Percentiles rank a stretch among this genome's conserved stretches.
These are phyloP conservation scores for Bipolaris zeicola DNA, from an alignment of 2,329 filamentous ascomycete species.

Conservation along the genomic window DNA sequence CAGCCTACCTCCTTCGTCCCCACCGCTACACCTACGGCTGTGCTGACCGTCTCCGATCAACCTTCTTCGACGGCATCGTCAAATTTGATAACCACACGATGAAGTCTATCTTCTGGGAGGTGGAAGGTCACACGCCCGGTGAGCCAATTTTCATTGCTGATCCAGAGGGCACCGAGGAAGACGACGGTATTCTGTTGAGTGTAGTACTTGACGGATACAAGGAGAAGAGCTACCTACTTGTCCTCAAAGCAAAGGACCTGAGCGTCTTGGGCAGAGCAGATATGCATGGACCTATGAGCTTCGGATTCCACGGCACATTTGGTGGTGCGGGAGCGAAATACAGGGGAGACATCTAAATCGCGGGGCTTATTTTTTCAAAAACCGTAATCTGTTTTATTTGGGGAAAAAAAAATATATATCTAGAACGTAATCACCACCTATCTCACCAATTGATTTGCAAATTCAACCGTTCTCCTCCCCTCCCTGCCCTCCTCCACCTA, in stretches of 20 bases:
- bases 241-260: slow-evolving; percentile 67
- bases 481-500: too few relatives aligned
- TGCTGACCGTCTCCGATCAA: slow-evolving; percentile 62
- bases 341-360: slow-evolving; percentile 19
- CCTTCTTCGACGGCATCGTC: slow-evolving; percentile 65
- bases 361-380: too few relatives aligned
- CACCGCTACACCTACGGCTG: slow-evolving; percentile 68
- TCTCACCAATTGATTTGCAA: too few relatives aligned
- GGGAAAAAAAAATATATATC: too few relatives aligned
- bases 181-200: slow-evolving; percentile 66
- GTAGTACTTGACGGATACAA: slow-evolving; percentile 68
- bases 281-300: slow-evolving; percentile 62
- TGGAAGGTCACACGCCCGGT: slow-evolving; percentile 67
- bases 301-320: slow-evolving; percentile 70
- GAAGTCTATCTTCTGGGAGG: slow-evolving; percentile 62
- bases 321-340: slow-evolving; percentile 21
- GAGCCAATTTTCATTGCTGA: slow-evolving; percentile 70
- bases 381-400: too few relatives aligned
- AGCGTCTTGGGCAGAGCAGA: slow-evolving; percentile 68
- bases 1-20: slow-evolving; percentile 56
- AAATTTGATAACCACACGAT: slow-evolving; percentile 68
- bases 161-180: slow-evolving; percentile 59
- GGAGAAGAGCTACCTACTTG: slow-evolving; percentile 68
- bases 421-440: too few relatives aligned
- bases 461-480: too few relatives aligned